Conservation (phyloP, 179 eudicot species). For the Carnegiea gigantea region DNA sequence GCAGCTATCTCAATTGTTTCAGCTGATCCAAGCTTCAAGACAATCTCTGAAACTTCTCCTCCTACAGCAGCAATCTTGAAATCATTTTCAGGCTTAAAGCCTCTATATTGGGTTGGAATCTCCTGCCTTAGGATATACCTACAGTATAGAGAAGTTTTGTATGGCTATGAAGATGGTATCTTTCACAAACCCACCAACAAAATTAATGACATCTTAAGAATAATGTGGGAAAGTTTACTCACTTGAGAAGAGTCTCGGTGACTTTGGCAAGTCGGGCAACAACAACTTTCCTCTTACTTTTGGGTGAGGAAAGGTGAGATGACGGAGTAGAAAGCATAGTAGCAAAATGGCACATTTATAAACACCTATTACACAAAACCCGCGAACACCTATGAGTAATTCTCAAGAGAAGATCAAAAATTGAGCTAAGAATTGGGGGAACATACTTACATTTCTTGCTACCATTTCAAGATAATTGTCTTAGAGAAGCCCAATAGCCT, state of each 20-base stretch:
- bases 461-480: constrained; percentile 88
- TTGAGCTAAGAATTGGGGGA: neutral
- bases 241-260: constrained; percentile 75
- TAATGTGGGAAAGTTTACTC: constrained; percentile 16
- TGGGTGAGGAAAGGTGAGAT: constrained; percentile 66
- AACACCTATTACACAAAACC: constrained; percentile 41
- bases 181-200: neutral
- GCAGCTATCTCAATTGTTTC: constrained; percentile 52
- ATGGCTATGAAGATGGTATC: neutral
- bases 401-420: neutral
- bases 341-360: constrained; percentile 82
- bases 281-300: constrained; percentile 72
- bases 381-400: neutral
- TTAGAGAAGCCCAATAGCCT: constrained; percentile 55
- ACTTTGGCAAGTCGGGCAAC: constrained; percentile 59
- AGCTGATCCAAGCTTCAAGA: constrained; percentile 47
- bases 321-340: constrained; percentile 54
- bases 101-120: constrained; percentile 55
- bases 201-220: neutral
- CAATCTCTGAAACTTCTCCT: constrained; percentile 36
- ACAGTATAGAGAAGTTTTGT: neutral
- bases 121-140: constrained; percentile 57
- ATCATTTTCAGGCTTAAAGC: constrained; percentile 38
- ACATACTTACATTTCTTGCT: constrained; percentile 58
- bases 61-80: constrained; percentile 36